Conservation (phyloP, 441 rosid species). For the Populus hybrid region DNA sequence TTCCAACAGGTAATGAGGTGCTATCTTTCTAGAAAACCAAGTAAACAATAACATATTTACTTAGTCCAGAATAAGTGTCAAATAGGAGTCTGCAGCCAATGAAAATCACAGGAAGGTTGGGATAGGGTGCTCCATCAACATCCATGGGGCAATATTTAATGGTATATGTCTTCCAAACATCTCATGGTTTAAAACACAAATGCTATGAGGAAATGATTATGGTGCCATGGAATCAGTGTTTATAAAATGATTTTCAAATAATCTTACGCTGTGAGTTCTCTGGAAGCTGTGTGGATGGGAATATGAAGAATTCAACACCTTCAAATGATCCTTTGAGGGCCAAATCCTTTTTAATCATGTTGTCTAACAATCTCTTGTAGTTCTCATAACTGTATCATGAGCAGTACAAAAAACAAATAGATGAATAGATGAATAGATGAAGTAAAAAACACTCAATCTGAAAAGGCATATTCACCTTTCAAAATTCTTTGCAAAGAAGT, state of each 20-base stretch:
- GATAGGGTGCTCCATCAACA: neutral
- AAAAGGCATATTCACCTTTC: conserved; percentile 53
- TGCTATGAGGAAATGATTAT: neutral
- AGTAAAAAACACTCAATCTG: neutral
- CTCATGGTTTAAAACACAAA: conserved; percentile 2
- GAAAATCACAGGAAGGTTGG: neutral
- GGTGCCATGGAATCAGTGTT: neutral
- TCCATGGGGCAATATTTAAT: neutral
- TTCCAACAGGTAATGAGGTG: neutral
- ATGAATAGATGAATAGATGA: neutral
- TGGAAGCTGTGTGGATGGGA: conserved; percentile 90
- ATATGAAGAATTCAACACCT: conserved; percentile 76
- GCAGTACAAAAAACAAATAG: conserved; percentile 12
- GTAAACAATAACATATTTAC: neutral
- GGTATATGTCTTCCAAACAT: neutral
- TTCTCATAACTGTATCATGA: conserved; percentile 63
- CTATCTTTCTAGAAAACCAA: neutral
- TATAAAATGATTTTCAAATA: conserved; percentile 11
- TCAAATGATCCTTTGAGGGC: conserved; percentile 80
- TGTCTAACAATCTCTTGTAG: conserved; percentile 74
- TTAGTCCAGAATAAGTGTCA: neutral
- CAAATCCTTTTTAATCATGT: conserved; percentile 77
- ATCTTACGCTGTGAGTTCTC: conserved; percentile 78
- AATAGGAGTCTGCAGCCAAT: neutral
- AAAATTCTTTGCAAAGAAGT: conserved; percentile 89